These are phyloP conservation scores for Backusella mclennaniae DNA, from an alignment of 192 early-diverging fungal species.

Conservation along the genomic window DNA sequence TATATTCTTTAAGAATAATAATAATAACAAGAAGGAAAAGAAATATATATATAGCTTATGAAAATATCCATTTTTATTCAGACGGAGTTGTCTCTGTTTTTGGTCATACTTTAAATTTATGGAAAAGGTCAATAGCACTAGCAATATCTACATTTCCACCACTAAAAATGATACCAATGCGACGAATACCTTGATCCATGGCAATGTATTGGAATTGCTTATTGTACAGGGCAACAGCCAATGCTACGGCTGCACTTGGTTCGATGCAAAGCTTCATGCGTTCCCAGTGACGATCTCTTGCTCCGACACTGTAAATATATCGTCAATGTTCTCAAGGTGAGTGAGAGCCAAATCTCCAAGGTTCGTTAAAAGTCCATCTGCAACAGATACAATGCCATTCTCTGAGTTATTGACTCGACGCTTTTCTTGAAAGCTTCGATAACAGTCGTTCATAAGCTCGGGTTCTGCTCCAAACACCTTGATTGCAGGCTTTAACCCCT, in stretches of 20 bases:
- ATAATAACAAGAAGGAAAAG: not conserved
- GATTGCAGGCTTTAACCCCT: conserved; percentile 30
- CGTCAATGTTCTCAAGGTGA: conserved; percentile 48
- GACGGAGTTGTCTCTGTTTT: not conserved
- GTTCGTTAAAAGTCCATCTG: conserved; percentile 51
- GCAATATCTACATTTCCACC: conserved; percentile 55
- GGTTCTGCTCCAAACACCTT: conserved; percentile 55
- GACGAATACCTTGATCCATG: conserved; percentile 24
- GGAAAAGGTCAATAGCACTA: conserved; percentile 15
- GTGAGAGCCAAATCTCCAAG: conserved; percentile 44
- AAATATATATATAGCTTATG: not conserved
- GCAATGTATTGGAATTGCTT: conserved; percentile 30
- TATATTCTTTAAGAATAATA: not conserved
- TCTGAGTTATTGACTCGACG: not conserved
- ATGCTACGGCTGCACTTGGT: conserved; percentile 47
- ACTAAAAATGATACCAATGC: conserved; percentile 49
- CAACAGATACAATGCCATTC: conserved; percentile 33
- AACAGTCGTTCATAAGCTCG: conserved; percentile 37
- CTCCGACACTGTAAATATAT: conserved; percentile 53
- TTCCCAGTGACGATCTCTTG: conserved; percentile 47
- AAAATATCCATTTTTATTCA: not conserved
- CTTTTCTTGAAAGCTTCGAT: conserved; percentile 29
- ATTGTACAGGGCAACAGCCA: conserved; percentile 48
- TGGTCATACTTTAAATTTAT: conserved; percentile 5
- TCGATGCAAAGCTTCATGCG: conserved; percentile 54